Base-by-base conservation (phyloP, 2,329 filamentous ascomycete species). In the Hypoxylon rubiginosum region DNA sequence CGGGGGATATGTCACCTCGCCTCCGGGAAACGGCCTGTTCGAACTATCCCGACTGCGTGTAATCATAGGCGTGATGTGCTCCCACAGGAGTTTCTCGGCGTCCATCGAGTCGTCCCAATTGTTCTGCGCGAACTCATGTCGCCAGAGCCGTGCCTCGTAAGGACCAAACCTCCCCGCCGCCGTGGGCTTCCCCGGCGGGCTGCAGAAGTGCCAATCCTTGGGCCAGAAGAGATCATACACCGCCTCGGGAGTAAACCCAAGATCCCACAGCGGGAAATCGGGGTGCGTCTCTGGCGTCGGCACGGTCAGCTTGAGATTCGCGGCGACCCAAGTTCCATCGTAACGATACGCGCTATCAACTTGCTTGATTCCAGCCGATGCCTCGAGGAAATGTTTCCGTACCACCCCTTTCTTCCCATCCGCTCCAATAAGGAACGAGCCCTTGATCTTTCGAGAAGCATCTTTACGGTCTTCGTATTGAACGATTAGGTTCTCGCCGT, bases 191-290 rank as follows among this genome's bases (percentile, higher is more conserved):
- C 75, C 72, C 0, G 80, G 79, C 34, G 81, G 80, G 65, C 79
- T 80, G 53, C 80, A 78, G 61, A 85, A 85, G 13, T 81, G 79
- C 68, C 81, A 84, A 0, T 78, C 75, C 4, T 39, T 66, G 0
- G 83, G 84, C 71, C 81, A 86, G 69, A 83, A 85, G 0, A 80
- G 62, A 58, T 85, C 80, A 59, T 84, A 84, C 0, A 85, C 82
- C 19, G 82, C 66, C 51, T 83, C 75, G 3, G 83, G 81, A 0
- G 77, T 79, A 63, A 82, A 83, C 5, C 82, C 83, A 0, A 82
- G 70, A 3, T 78, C 63, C 84, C 83, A 86, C 2, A 85, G 73
- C 0, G 83, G 81, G 54, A 85, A 84, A 0, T 78, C 68, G 0
- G 84, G 84, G 68, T 86, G 84, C 0, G 81, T 79, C 28, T 82